Conservation (phyloP, 768 basidiomycete genomes). For the Naganishia antarctica region DNA sequence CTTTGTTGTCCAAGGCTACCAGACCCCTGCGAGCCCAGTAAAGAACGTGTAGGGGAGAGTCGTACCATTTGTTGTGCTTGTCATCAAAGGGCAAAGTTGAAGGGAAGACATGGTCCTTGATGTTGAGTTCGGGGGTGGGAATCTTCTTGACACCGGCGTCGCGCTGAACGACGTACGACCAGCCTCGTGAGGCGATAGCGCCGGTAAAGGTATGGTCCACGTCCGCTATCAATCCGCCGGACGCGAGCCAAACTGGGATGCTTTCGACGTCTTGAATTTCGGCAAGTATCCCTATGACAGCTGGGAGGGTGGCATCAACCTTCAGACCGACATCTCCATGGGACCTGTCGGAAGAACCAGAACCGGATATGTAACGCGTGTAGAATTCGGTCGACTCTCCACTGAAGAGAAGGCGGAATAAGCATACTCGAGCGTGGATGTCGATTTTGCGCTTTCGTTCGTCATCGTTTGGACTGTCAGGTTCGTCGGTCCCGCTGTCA, state of each 20-base stretch:
- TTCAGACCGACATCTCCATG: not conserved
- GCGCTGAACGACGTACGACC: constrained; percentile 47
- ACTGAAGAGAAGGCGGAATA: not conserved
- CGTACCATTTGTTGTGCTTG: constrained; percentile 12
- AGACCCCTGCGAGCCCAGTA: constrained; percentile 28
- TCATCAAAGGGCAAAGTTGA: not conserved
- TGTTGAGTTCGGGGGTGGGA: not conserved
- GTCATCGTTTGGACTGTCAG: not conserved
- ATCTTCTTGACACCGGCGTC: not conserved
- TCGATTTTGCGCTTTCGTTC: not conserved
- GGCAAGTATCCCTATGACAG: constrained; percentile 43
- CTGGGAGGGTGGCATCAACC: constrained; percentile 37
- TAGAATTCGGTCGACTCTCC: not conserved
- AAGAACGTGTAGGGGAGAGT: constrained; percentile 20
- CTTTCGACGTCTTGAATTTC: constrained; percentile 34
- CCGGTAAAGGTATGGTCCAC: constrained; percentile 18
- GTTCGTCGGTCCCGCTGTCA: not conserved
- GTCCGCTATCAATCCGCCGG: constrained; percentile 34
- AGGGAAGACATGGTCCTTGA: not conserved
- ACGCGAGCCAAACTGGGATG: constrained; percentile 44
- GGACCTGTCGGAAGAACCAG: not conserved
- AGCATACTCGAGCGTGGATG: not conserved
- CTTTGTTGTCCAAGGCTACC: constrained; percentile 17
- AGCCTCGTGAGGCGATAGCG: not conserved
- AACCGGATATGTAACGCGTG: not conserved